Base-by-base conservation (phyloP, 345 rosid species). In the Alliaria petiolata region DNA sequence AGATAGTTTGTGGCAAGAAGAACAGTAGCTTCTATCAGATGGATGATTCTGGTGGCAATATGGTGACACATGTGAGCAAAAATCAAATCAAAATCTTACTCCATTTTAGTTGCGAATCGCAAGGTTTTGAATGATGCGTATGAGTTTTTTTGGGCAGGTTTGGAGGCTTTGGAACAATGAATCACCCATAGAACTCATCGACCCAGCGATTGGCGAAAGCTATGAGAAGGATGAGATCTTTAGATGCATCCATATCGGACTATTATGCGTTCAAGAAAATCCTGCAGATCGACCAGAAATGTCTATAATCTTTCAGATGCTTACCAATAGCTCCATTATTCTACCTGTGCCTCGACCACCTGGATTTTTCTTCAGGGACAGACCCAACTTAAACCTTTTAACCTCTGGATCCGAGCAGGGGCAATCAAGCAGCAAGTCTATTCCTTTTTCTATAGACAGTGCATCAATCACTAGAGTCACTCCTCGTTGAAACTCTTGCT, bases 221-320 rank as follows among this genome's bases (percentile, higher is more conserved):
- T 71, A 47, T 16, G 31, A 34, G 26, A 14, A 30, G 0, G 40
- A 50, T 9, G 69, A 71, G 62, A 62, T 71, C 12, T 39, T 28
- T 14, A 62, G 50, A 36, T 62, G 68, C 60, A 71, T 71, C 49
- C 75, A 62, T 71, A 51, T 62, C 11, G 68, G 75, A 31, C 20
- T 71, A 3, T 30, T 61, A 11, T 62, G 55, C 6, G 69, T 62
- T 40, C 76, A 57, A 45, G 75, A 44, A 38, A 53, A 54, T 42
- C 81, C 79, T 9, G 64, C 33, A 5, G 77, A 82, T 53, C 72
- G 80, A n/a, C 83, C 85, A 40, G 66, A 17, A 42, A 77, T 82
- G 76, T 54, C 81, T 36, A 33, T 66, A 19, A 70, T 82, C 3
- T 71, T 71, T 12, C 54, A 78, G 20, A 81, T 81, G 84, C 67